Evolutionary conservation across 148 eudicot species (phyloP).

Genomic region (Bassia scoparia): DNA sequence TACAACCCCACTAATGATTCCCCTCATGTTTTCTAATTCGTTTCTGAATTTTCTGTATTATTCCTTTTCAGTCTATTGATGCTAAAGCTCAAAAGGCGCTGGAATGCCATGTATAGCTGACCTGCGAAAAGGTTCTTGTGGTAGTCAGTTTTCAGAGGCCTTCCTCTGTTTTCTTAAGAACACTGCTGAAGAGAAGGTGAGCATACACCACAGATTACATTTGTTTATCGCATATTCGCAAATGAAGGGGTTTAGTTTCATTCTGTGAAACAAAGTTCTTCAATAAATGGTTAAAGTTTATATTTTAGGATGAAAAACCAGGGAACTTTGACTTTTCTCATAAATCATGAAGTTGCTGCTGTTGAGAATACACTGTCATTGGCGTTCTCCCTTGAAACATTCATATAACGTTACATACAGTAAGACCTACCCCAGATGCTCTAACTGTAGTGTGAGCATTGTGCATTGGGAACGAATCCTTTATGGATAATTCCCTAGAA

Average conservation of each 20-base stretch:
- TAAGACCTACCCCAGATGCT: too few relatives aligned
- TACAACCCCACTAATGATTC: conserved; percentile 11
- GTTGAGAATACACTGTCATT: neutral
- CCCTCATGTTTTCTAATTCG: neutral
- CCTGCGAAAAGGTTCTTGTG: conserved; percentile 72
- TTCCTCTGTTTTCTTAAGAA: conserved; percentile 89
- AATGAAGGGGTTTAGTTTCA: neutral
- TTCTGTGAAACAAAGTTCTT: neutral
- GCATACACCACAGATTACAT: neutral
- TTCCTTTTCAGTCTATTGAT: conserved; percentile 57
- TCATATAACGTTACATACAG: too few relatives aligned
- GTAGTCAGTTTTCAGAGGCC: conserved; percentile 80
- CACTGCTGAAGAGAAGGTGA: conserved; percentile 77
- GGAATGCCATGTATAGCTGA: conserved; percentile 86
- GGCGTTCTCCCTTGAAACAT: neutral
- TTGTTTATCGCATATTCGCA: neutral
- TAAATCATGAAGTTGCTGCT: neutral
- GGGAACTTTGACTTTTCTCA: neutral
- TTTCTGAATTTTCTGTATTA: conserved; percentile 16
- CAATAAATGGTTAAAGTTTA: neutral
- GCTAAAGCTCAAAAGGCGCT: conserved; percentile 73
- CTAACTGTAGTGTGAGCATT: too few relatives aligned
- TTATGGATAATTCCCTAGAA: neutral
- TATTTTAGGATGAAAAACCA: neutral
- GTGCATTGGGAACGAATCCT: too few relatives aligned